Evolutionary conservation across 176 grass and related monocot genomes (phyloP), one percentile per base, ranked within the genome.

Genomic region (Hordeum marinum): DNA sequence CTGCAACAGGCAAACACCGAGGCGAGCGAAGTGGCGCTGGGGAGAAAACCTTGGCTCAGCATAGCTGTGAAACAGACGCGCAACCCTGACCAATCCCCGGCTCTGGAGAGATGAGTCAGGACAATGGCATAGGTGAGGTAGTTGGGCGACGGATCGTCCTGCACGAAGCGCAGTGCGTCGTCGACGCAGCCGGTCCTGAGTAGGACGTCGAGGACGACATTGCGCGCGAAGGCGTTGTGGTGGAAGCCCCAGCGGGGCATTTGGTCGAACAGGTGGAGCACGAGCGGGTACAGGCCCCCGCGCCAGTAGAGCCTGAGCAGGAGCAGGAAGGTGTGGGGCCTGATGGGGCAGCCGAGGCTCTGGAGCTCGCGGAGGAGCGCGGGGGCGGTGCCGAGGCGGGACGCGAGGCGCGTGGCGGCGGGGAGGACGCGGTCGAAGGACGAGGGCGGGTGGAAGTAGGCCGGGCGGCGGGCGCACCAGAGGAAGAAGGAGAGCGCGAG

Each of bases 271-370:
- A 91, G 79, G 40, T 95, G 80, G 72, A 87, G 81, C 34, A 89
- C 96, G 43, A 78, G 62, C 13, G 25, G 77, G 84, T 92, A 90
- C 6, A 88, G 86, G 21, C 85, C 86, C 15, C 96, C 91, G 65
- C 96, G 86, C 93, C 91, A 98, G 83, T 89, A 98, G 18, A 95
- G 62, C 69, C 90, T 91, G 17, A 95, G 84, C 63, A 94, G 85
- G 87, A 94, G 72, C 81, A 98, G 68, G 84, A 95, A 98, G 70
- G 85, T 94, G 55, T 91, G 89, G 9, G 89, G 81, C 80, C 80
- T 93, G 86, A 95, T 70, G 34, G 87, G 83, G 70, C 87, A 94
- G 29, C 93, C 91, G 24, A 94, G 34, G 74, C 36, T 42, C 59
- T 82, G 62, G 65, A 94, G 78, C 63, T 94, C 86, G 77, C 60